Evolutionary conservation across 805 yeast genomes (phyloP).

Genomic region (Ogataea allantospora): DNA sequence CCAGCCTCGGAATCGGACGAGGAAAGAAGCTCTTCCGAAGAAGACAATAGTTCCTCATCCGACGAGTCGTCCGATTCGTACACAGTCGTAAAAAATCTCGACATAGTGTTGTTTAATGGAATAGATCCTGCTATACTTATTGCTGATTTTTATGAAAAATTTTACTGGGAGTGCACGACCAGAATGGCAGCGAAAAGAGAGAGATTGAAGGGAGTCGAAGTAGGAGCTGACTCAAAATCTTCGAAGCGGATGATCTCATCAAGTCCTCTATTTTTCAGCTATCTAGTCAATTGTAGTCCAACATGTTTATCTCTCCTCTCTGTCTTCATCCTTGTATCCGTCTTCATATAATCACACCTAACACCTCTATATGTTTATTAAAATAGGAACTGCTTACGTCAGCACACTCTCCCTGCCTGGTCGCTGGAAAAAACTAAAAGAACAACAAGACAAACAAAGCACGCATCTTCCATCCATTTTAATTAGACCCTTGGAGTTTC

Average conservation of each 20-base stretch:
- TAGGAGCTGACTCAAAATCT: not conserved
- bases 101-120: conserved; percentile 46
- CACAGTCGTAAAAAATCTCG: conserved; percentile 81
- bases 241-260: no score
- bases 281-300: no score
- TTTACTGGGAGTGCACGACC: conserved; percentile 13
- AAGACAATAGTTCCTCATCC: conserved; percentile 50
- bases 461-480: conserved; percentile 9
- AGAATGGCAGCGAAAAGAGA: not conserved
- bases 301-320: no score
- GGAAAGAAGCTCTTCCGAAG: conserved; percentile 60
- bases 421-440: conserved; percentile 12
- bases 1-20: conserved; percentile 34
- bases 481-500: conserved; percentile 5
- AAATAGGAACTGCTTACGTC: conserved; percentile 7
- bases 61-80: conserved; percentile 52
- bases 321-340: no score
- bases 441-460: conserved; percentile 15
- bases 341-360: not conserved
- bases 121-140: conserved; percentile 8
- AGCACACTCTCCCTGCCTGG: conserved; percentile 1
- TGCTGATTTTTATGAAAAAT: conserved; percentile 12
- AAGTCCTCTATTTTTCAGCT: no score
- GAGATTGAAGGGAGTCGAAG: not conserved
- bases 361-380: no score